Base-by-base conservation (phyloP, 768 basidiomycete genomes). In the Amanita molliuscula region DNA sequence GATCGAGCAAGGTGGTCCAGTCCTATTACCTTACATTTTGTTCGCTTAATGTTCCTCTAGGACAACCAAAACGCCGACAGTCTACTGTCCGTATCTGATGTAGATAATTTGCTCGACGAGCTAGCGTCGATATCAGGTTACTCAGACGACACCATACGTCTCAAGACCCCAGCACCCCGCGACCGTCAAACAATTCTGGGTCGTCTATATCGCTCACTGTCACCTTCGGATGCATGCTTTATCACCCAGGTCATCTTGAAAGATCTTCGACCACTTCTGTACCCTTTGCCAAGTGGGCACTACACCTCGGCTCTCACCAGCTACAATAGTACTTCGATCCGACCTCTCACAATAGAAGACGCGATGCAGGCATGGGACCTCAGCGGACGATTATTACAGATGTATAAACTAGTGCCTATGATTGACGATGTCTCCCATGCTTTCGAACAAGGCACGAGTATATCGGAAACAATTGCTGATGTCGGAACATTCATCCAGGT, bases 241-340 rank as follows among this genome's bases (percentile, higher is more conserved):
- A 68, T 94, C 43, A 84, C 86, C 0, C 93, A 97, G 59, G 83
- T 95, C 54, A 86, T 97, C 52, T 75, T 95, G 31, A 87, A 86
- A 54, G 93, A 97, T 61, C 67, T 97, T 0, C 76, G 82, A 25
- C 90, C 91, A 6, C 61, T 94, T 1, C 61, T 93, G 1, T 88
- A 88, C 55, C 84, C 88, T 2, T 67, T 84, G 0, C 73, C 74
- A 11, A 70, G 66, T 28, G 67, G 63, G 18, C 73, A 76, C 60
- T 73, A 75, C 56, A 74, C 70, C 18, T 62, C 63, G 21, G 75
- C 76, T 35, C 61, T 90, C 40, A 66, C 70, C 44, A 59, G 74
- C 48, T 80, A 75, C 66, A 81, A 88, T 56, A 67, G 74, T 43
- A 67, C 71, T 18, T 71, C 84, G 11, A 70, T 82, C 53, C 64